A percentile compares a stretch with the other conserved stretches of the same genome.
Conservation (phyloP, 495 filamentous ascomycete species). For the Friedmanniomyces simplex region DNA sequence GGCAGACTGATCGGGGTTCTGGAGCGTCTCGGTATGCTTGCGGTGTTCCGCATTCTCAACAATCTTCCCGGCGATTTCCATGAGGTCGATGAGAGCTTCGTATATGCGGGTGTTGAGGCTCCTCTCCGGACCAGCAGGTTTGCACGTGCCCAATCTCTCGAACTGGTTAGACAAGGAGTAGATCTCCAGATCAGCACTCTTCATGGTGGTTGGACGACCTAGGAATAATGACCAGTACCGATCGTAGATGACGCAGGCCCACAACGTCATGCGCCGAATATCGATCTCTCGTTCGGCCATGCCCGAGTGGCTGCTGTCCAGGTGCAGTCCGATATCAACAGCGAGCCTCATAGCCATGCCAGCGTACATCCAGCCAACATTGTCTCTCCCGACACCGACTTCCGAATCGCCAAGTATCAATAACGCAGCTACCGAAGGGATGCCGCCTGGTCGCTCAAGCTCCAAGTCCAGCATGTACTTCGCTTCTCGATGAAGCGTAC, state of each 20-base stretch:
- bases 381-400: constrained; percentile 41
- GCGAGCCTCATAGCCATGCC: constrained; percentile 41
- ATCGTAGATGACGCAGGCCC: constrained; percentile 43
- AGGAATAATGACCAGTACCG: constrained; percentile 43
- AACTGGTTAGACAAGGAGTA: constrained; percentile 35
- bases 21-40: constrained; percentile 14
- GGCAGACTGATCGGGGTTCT: constrained; percentile 32
- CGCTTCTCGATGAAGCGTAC: constrained; percentile 43
- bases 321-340: constrained; percentile 43
- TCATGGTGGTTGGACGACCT: constrained; percentile 42
- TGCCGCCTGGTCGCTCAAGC: constrained; percentile 40
- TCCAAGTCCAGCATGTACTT: constrained; percentile 43
- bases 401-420: constrained; percentile 44
- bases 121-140: constrained; percentile 26
- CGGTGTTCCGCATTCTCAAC: constrained; percentile 32
- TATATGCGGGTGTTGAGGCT: constrained; percentile 36
- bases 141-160: constrained; percentile 27
- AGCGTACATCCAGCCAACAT: constrained; percentile 43
- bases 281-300: constrained; percentile 35
- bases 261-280: constrained; percentile 38
- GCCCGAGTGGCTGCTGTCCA: constrained; percentile 29
- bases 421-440: constrained; percentile 41
- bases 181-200: constrained; percentile 39
- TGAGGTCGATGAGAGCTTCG: constrained; percentile 39
- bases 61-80: constrained; percentile 43